phyloP scores from a whole-genome alignment of 2,329 filamentous ascomycete species.

The Cordyceps javanica region DNA sequence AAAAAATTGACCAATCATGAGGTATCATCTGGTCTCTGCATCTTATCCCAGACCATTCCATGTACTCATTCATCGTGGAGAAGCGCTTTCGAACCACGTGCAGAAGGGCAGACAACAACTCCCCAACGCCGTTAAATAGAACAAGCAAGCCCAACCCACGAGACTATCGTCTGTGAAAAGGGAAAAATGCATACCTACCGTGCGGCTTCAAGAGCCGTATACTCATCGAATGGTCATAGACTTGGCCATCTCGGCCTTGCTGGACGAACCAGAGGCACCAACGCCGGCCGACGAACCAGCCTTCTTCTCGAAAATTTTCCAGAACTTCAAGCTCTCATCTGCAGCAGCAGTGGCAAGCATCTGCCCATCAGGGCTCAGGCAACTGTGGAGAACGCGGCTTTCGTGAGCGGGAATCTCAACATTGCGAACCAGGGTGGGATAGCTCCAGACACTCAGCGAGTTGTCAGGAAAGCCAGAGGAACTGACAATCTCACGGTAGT shows the following conservation, averaged over 20 bases:
- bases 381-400: conserved; percentile 92
- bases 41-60: conserved; percentile 23
- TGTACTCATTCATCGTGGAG: conserved; percentile 31
- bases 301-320: conserved; percentile 99
- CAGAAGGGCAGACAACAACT: conserved; percentile 32
- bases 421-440: conserved; percentile 93
- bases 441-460: conserved; percentile 98
- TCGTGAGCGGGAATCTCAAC: conserved; percentile 97
- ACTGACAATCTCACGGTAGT: conserved; percentile 97
- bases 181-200: conserved; percentile 41
- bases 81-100: conserved; percentile 46
- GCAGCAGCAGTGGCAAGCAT: conserved; percentile 94
- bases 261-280: conserved; percentile 59
- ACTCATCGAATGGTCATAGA: conserved; percentile 86
- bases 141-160: conserved; percentile 32
- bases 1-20: conserved; percentile 9
- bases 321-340: conserved; percentile 98
- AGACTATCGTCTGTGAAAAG: conserved; percentile 32
- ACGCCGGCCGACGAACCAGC: conserved; percentile 62
- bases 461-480: conserved; percentile 99
- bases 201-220: conserved; percentile 21
- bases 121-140: conserved; percentile 47
- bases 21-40: conserved; percentile 12
- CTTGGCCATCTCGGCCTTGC: conserved; percentile 83
- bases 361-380: conserved; percentile 93